Percentiles rank a stretch among this genome's conserved stretches.
phyloP scores from a whole-genome alignment of 1,284 basidiomycete species.

The Termitomyces sp. region DNA sequence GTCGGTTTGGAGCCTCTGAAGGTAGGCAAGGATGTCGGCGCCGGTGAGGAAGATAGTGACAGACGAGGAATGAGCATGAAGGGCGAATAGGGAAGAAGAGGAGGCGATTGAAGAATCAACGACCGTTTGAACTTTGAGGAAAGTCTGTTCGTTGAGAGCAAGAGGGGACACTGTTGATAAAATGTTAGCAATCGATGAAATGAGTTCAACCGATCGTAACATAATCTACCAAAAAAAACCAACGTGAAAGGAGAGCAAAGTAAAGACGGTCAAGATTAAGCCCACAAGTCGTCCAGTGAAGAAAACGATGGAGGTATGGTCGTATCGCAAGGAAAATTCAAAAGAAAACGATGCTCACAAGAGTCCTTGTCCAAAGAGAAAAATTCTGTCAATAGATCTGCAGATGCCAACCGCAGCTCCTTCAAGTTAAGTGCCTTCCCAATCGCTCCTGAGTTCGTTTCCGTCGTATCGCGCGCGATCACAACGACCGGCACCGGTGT shows the following conservation, averaged over 20 bases:
- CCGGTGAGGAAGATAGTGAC: constrained; percentile 76
- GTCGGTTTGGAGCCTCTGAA: constrained; percentile 64
- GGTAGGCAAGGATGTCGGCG: constrained; percentile 67
- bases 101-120: constrained; percentile 74
- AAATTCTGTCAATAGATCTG: constrained; percentile 85
- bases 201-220: not conserved
- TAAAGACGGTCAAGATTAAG: not conserved
- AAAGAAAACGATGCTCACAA: constrained; percentile 43
- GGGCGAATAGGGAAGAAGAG: constrained; percentile 60
- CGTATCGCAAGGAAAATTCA: not conserved
- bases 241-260: not conserved
- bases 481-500: constrained; percentile 83
- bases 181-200: constrained; percentile 6
- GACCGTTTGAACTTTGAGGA: constrained; percentile 73
- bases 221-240: not conserved
- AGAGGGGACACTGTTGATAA: constrained; percentile 69
- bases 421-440: constrained; percentile 85
- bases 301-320: not conserved
- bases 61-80: constrained; percentile 71
- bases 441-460: constrained; percentile 72
- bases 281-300: not conserved
- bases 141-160: constrained; percentile 63
- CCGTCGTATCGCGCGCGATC: constrained; percentile 79
- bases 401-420: constrained; percentile 84
- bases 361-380: constrained; percentile 85